Evolutionary conservation across 2,329 filamentous ascomycete genomes (phyloP), one percentile per base, ranked within the genome.

Genomic region (Penicillium glabrum): DNA sequence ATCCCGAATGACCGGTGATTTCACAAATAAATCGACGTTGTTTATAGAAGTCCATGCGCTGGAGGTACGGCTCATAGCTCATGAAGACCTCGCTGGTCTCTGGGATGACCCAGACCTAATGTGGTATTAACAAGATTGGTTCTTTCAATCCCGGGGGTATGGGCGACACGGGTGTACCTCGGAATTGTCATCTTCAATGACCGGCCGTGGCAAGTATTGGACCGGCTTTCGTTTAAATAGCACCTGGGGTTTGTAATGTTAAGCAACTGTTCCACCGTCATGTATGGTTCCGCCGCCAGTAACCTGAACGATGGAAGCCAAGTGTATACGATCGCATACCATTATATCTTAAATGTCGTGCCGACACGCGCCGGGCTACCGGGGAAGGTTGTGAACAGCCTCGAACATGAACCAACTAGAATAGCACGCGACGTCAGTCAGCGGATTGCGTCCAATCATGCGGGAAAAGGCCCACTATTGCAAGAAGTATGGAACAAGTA

Each of bases 141-240:
- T 51, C 57, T 46, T 45, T 57, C 19, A 23, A 41, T 11, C 6
- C 16, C 10, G 19, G n/a, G 39, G 39, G 41, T 45, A 51, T 56
- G 27, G 19, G 23, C 11, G 24, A 46, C 47, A 33, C 44, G 29
- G 53, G 58, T 54, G 72, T 83, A 67, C 93, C 84, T 98, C 92
- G 66, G 85, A 83, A 68, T 90, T 86, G 64, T 96, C 91, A 80
- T 95, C 87, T 65, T 92, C 83, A 64, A 93, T 85, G 51, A 84
- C 80, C 23, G 89, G 89, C 47, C 83, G 82, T 49, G 89, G 83
- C 64, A 93, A 80, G 72, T 91, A 89, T 77, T 90, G 87, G 71
- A 98, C 92, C 56, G 93, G 93, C 78, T 98, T 98, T 69, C 95
- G 87, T 80, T 98, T 98, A 77, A 90, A 97, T 63, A 96, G 84